Percentiles rank a stretch among this genome's conserved stretches.
These are phyloP conservation scores for Margaritispora aquatica DNA, from an alignment of 495 filamentous ascomycete genomes.

Conservation along the genomic window DNA sequence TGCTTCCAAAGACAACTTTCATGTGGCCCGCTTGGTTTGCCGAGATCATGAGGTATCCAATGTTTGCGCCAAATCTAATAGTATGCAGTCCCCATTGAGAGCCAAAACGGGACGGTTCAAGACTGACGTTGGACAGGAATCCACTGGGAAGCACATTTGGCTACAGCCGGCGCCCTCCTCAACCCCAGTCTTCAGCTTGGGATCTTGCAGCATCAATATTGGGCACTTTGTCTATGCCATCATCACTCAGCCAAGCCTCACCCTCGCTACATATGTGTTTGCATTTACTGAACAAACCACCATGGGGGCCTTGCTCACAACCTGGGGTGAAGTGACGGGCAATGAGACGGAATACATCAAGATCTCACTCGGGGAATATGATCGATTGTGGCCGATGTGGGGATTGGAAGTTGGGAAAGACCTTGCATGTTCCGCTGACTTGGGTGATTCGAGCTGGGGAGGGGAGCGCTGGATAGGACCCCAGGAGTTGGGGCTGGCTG, in stretches of 20 bases:
- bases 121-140: not conserved
- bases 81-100: not conserved
- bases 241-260: slow-evolving; percentile 30
- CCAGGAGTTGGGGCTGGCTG: not conserved
- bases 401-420: slow-evolving; percentile 33
- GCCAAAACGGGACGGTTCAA: not conserved
- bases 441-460: slow-evolving; percentile 28
- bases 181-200: slow-evolving; percentile 31
- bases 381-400: slow-evolving; percentile 32
- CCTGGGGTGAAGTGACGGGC: slow-evolving; percentile 30
- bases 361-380: slow-evolving; percentile 19
- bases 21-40: slow-evolving; percentile 34
- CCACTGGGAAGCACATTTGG: slow-evolving; percentile 29
- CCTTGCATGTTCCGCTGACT: slow-evolving; percentile 34
- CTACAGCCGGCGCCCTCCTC: slow-evolving; percentile 25
- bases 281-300: slow-evolving; percentile 24
- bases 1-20: slow-evolving; percentile 34
- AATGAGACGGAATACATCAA: slow-evolving; percentile 23
- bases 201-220: slow-evolving; percentile 33
- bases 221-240: slow-evolving; percentile 34
- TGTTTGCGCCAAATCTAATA: slow-evolving; percentile 26
- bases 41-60: slow-evolving; percentile 26
- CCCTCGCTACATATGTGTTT: slow-evolving; percentile 23
- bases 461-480: slow-evolving; percentile 15
- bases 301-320: slow-evolving; percentile 30